Conservation (phyloP, 192 early-diverging fungal species). For the Paraglomus brasilianum region DNA sequence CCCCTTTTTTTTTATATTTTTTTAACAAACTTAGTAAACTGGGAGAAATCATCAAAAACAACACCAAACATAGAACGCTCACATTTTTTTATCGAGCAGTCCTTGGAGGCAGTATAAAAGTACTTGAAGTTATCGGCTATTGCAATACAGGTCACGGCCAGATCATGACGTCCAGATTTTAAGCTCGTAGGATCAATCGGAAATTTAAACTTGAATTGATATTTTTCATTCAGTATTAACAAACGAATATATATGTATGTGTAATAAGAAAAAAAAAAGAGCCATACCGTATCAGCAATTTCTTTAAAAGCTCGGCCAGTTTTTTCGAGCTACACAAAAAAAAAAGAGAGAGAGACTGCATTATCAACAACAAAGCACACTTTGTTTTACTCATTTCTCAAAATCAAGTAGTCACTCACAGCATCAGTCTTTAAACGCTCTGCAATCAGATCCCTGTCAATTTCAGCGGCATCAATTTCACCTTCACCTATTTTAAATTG, state of each 20-base stretch:
- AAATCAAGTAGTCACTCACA: conserved; percentile 37
- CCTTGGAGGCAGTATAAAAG: conserved; percentile 89
- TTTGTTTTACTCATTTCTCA: background rate
- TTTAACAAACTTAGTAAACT: background rate
- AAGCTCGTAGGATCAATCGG: conserved; percentile 39
- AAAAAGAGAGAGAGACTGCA: no score
- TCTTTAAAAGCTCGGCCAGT: conserved; percentile 52
- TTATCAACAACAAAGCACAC: background rate
- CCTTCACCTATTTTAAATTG: conserved; percentile 48
- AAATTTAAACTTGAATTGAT: conserved; percentile 41
- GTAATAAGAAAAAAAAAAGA: background rate
- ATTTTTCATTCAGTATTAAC: conserved; percentile 21
- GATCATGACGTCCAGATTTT: conserved; percentile 64
- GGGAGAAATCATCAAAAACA: conserved; percentile 16
- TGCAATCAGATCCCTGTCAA: conserved; percentile 92
- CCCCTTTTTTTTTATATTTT: conserved; percentile 44
- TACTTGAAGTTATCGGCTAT: conserved; percentile 61
- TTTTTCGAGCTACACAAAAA: conserved; percentile 46
- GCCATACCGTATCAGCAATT: conserved; percentile 53
- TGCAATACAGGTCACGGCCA: conserved; percentile 81
- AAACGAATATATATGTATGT: background rate
- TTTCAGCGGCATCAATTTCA: conserved; percentile 87
- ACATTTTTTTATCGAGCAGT: conserved; percentile 91
- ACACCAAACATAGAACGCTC: conserved; percentile 18
- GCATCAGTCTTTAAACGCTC: conserved; percentile 80